Evolutionary conservation across 1,284 basidiomycete species (phyloP), one percentile per base, ranked within the genome.

Genomic region (Mycena sp.): DNA sequence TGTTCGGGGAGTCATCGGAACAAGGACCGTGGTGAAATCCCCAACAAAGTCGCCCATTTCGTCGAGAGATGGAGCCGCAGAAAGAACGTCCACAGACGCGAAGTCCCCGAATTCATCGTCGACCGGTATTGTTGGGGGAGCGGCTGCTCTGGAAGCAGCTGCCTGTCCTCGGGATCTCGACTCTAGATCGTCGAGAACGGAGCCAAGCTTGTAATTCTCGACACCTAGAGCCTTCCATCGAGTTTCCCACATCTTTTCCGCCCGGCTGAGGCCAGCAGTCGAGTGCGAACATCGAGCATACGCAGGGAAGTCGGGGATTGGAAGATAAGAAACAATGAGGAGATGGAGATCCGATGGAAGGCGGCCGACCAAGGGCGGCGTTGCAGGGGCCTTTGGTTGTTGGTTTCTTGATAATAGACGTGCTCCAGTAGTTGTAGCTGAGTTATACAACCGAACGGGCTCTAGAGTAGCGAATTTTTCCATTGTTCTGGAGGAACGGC

Each of bases 81-180:
- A 35, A 12, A 84, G 74, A 44, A 88, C 69, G 43, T 80, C 77
- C 17, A 78, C 86, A 0, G 84, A 80, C 0, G 88, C 80, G 72
- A 93, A 97, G 73, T 97, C 95, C 1, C 95, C 96, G 80, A 98
- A 99, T 38, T 96, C 96, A 68, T 97, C 94, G 61, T 94, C 86
- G 6, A 87, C 83, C 3, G 82, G 69, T 16, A 90, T 81, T 1
- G 83, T 88, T 0, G 90, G 86, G 14, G 89, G 87, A 26, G 69
- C 79, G 41, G 73, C 74, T 21, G 73, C 78, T 56, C 77, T 79
- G 53, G 76, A 73, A 44, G 69, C 76, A 38, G 66, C 78, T 35
- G 69, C 76, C 72, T 80, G 76, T 28, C 77, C 77, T 58, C 78
- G 78, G 23, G 74, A 69, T 45, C 72, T 76, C 4, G 70, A 64